Base-by-base conservation (phyloP, 305 asterid genomes). In the Fraxinus paxiana region DNA sequence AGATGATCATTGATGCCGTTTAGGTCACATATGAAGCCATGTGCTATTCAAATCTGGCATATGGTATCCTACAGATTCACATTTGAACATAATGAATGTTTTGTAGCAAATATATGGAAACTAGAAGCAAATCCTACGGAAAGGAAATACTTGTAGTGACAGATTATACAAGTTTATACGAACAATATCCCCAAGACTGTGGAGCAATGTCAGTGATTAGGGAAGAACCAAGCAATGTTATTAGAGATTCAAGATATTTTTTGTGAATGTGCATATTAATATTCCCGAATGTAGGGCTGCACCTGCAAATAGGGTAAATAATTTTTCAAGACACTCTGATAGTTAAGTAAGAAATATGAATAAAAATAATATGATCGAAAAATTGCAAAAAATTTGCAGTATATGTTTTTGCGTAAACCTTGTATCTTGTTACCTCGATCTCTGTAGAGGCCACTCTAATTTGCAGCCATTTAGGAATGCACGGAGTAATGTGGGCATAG, bases 1-100 rank as follows among this genome's bases (percentile, higher is more conserved):
- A 76, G 97, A 95, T 13, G 98, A 91, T 78, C 79, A 84, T 4
- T 92, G 83, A 87, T 37, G 82, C 84, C 38, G 79, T 41, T 61
- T 20, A 15, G 71, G 79, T 35, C 26, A 56, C 28, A 56, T 51
- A 51, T 56, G 67, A 56, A 6, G 12, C 67, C 28, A 56, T 18
- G 67, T 56, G 1, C 12, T 18, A 56, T 56, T 6, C 67, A 56
- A 56, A 56, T 56, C 10, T 4, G 67, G 26, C 22, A 12, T 28
- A 28, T 54, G 4, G 26, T 54, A 6, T 17, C 24, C 4, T 56
- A 18, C 67, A 6, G 67, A 5, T 56, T 56, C 67, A 18, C 61
- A 51, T 51, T 51, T 51, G 61, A 51, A 51, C 61, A n/a, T 51
- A 51, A 48, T 48, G 61, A 48, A 48, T 48, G 61, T 51, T 51